phyloP scores from a whole-genome alignment of 768 basidiomycete genomes.

The Mycena filopes region DNA sequence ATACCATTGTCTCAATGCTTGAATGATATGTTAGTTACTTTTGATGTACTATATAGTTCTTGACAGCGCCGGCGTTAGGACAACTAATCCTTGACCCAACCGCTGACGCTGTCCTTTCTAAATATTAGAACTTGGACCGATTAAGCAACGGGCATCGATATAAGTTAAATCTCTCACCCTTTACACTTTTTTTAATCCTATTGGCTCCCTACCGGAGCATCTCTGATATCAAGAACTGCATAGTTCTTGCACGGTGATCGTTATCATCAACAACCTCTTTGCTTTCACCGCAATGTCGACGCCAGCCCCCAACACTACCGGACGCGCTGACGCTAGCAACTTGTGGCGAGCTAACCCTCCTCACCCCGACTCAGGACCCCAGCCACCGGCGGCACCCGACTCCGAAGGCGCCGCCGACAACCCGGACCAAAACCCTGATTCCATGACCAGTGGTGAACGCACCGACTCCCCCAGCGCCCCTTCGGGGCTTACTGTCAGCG shows the following conservation, averaged over 20 bases:
- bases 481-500: neutral
- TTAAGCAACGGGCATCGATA: neutral
- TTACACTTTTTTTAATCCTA: constrained; percentile 6
- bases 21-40: too few relatives aligned
- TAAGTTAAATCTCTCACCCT: neutral
- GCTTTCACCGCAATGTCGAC: neutral
- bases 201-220: neutral
- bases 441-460: neutral
- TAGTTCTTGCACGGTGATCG: neutral
- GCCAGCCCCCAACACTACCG: too few relatives aligned
- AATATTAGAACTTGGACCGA: constrained; percentile 1
- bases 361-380: too few relatives aligned
- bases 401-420: neutral
- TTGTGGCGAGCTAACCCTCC: too few relatives aligned
- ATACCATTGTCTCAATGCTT: too few relatives aligned
- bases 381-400: neutral
- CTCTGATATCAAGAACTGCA: neutral
- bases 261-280: neutral
- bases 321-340: too few relatives aligned
- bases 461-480: neutral
- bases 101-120: neutral
- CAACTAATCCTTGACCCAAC: neutral
- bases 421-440: neutral
- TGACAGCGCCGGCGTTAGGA: neutral
- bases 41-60: too few relatives aligned